A percentile compares a stretch with the other conserved stretches of the same genome.
phyloP scores from a whole-genome alignment of 768 basidiomycete genomes.

The Obba rivulosa region DNA sequence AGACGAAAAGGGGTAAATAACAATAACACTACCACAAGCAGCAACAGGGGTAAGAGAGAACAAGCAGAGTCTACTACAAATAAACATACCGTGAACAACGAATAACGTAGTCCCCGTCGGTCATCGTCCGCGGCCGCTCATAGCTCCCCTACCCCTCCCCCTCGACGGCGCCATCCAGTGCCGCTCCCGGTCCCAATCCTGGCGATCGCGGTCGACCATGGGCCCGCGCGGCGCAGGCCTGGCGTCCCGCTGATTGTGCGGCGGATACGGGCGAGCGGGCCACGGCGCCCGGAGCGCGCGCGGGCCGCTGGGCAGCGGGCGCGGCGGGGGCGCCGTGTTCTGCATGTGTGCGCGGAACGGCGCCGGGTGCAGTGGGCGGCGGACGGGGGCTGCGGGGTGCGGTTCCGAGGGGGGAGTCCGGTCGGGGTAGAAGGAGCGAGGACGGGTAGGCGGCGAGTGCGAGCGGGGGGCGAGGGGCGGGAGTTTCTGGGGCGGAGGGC shows the following conservation, averaged over 20 bases:
- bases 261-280: constrained; percentile 13
- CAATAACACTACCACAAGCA: too few species aligned
- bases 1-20: too few species aligned
- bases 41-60: too few species aligned
- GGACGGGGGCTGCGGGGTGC: constrained; percentile 14
- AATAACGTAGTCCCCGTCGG: too few species aligned
- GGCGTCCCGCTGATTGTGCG: constrained; percentile 17
- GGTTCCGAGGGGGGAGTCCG: constrained; percentile 22
- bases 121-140: too few species aligned
- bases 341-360: constrained; percentile 25
- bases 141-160: background rate
- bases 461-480: constrained; percentile 31
- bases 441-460: constrained; percentile 42
- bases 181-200: constrained; percentile 41
- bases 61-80: too few species aligned
- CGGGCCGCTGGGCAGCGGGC: constrained; percentile 35
- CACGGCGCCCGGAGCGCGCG: constrained; percentile 31
- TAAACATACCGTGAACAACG: too few species aligned
- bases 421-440: constrained; percentile 36
- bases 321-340: constrained; percentile 16
- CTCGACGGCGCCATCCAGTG: background rate
- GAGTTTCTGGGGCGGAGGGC: constrained; percentile 28
- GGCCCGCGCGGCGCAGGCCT: constrained; percentile 42
- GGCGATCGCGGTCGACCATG: constrained; percentile 45
- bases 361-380: constrained; percentile 26